phyloP scores from a whole-genome alignment of 176 grass and related monocot species.

The Ensete ventricosum region DNA sequence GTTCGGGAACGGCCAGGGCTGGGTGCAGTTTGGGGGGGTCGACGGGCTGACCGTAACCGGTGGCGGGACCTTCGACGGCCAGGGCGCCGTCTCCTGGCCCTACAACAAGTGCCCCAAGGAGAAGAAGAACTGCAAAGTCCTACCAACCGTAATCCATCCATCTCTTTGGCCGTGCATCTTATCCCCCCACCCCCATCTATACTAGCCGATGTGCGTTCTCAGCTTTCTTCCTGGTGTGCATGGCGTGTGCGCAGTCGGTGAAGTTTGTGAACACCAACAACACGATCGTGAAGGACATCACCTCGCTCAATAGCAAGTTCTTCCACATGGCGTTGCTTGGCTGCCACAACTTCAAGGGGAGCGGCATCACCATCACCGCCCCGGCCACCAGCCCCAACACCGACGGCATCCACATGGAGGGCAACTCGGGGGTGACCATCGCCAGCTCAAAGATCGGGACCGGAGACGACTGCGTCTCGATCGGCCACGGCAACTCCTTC shows the following conservation, averaged over 20 bases:
- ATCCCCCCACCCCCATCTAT: neutral
- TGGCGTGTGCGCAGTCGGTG: conserved; percentile 26
- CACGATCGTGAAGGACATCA: conserved; percentile 41
- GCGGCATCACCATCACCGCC: conserved; percentile 28
- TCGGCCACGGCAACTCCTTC: conserved; percentile 35
- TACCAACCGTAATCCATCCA: conserved; percentile 36
- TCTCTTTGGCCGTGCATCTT: neutral
- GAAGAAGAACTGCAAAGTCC: conserved; percentile 59
- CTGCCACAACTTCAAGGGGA: conserved; percentile 20
- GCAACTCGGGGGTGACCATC: conserved; percentile 28
- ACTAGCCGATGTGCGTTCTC: neutral
- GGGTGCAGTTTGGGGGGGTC: conserved; percentile 53
- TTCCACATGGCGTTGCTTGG: conserved; percentile 54
- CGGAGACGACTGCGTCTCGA: conserved; percentile 59
- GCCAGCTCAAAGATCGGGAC: conserved; percentile 32
- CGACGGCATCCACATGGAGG: conserved; percentile 54
- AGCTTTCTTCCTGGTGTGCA: too few relatives aligned
- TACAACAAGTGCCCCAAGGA: conserved; percentile 46
- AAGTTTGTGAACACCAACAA: conserved; percentile 38
- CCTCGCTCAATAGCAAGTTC: conserved; percentile 66
- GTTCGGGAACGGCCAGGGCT: conserved; percentile 33
- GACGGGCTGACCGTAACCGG: conserved; percentile 37
- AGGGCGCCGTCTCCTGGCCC: conserved; percentile 53
- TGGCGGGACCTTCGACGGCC: conserved; percentile 48
- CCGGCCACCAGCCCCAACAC: conserved; percentile 49